phyloP scores from a whole-genome alignment of 257 asterid species.

The Solanum pinnatisectum region DNA sequence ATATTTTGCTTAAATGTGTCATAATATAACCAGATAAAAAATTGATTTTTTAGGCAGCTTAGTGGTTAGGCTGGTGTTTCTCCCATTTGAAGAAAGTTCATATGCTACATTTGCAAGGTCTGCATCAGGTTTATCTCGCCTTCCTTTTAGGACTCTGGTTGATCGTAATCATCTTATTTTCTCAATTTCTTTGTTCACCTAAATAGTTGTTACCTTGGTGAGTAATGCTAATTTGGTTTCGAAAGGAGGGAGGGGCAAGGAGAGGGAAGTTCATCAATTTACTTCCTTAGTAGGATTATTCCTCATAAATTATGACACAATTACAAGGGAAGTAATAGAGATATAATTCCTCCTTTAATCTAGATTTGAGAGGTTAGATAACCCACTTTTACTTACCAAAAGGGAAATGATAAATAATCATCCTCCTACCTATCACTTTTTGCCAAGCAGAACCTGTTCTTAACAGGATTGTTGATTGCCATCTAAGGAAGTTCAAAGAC shows the following conservation, averaged over 20 bases:
- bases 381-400: not conserved
- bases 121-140: constrained; percentile 78
- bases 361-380: not conserved
- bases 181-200: not conserved
- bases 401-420: not conserved
- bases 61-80: constrained; percentile 91
- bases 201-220: not conserved
- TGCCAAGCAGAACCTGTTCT: not conserved
- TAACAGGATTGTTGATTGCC: not conserved
- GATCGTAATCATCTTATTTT: not conserved
- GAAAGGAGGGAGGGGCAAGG: not conserved
- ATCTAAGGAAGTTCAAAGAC: not conserved
- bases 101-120: constrained; percentile 93
- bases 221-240: not conserved
- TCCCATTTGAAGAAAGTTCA: constrained; percentile 97
- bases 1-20: not conserved
- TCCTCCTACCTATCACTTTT: not conserved
- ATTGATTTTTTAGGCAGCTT: constrained; percentile 78
- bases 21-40: constrained; percentile 6
- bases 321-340: not conserved
- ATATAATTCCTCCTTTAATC: not conserved
- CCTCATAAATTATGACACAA: not conserved
- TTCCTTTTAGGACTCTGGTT: constrained; percentile 13
- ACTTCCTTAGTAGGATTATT: not conserved
- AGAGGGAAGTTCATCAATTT: not conserved